Evolutionary conservation across 257 asterid species (phyloP).

Genomic region (Knoxia roxburghii): DNA sequence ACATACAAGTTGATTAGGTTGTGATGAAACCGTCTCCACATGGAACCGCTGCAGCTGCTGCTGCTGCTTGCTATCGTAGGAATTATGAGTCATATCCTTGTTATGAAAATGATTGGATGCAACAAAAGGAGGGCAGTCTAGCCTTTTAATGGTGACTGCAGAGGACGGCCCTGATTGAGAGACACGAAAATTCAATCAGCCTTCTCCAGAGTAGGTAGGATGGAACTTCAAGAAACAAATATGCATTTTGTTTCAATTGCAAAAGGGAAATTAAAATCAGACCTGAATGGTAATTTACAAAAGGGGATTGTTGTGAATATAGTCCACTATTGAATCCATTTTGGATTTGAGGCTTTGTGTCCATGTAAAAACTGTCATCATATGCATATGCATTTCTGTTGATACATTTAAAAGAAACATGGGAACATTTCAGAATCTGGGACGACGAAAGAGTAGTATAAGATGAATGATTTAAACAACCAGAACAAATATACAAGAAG

Average conservation of each 20-base stretch:
- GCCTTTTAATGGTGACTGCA: constrained; percentile 9
- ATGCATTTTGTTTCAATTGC: no score
- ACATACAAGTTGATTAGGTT: no score
- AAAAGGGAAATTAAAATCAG: constrained; percentile 1
- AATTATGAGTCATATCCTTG: background rate
- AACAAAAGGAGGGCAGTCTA: constrained; percentile 15
- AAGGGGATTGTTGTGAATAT: constrained; percentile 7
- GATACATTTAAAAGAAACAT: background rate
- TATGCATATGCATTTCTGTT: constrained; percentile 22
- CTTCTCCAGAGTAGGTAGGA: background rate
- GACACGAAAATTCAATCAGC: background rate
- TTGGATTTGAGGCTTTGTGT: constrained; percentile 18
- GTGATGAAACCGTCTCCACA: constrained; percentile 1
- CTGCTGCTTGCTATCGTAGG: constrained; percentile 5
- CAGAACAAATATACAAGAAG: background rate
- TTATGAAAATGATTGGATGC: constrained; percentile 19
- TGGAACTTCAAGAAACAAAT: background rate
- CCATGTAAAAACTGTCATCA: constrained; percentile 22
- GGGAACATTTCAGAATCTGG: background rate
- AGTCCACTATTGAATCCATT: constrained; percentile 12
- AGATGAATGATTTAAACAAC: no score
- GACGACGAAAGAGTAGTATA: no score
- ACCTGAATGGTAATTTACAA: constrained; percentile 20
- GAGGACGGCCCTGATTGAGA: constrained; percentile 21
- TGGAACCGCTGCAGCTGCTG: constrained; percentile 7